phyloP scores from a whole-genome alignment of 2,329 filamentous ascomycete genomes.

The Ophiosphaerella herpotricha region DNA sequence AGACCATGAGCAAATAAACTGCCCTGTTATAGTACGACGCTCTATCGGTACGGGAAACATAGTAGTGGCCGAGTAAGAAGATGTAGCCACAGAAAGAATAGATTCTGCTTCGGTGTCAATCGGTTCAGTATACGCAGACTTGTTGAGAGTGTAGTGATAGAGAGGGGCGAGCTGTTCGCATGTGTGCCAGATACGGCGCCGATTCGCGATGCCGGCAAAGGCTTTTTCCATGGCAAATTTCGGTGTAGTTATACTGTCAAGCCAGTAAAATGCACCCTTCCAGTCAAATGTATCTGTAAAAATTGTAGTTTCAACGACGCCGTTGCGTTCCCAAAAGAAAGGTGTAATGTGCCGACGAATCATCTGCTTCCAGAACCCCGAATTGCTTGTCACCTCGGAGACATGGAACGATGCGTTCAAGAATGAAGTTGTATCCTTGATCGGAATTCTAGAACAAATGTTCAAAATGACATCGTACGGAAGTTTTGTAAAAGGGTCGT shows the following conservation, averaged over 20 bases:
- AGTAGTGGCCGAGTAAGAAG: slow-evolving; percentile 10
- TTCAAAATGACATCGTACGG: slow-evolving; percentile 17
- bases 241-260: slow-evolving; percentile 19
- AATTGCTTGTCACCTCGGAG: slow-evolving; percentile 5
- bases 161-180: slow-evolving; percentile 8
- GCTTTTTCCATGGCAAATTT: slow-evolving; percentile 22
- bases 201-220: slow-evolving; percentile 39
- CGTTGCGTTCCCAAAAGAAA: slow-evolving; percentile 19
- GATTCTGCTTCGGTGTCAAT: slow-evolving; percentile 8
- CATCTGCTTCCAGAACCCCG: slow-evolving; percentile 19
- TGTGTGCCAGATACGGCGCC: slow-evolving; percentile 36
- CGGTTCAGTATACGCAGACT: not conserved
- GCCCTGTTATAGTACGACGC: slow-evolving; percentile 1
- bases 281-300: slow-evolving; percentile 13
- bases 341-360: slow-evolving; percentile 13
- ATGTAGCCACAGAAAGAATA: slow-evolving; percentile 5
- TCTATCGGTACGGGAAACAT: slow-evolving; percentile 10
- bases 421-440: slow-evolving; percentile 10
- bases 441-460: slow-evolving; percentile 9
- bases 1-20: slow-evolving; percentile 16
- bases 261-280: slow-evolving; percentile 27
- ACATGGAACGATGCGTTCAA: slow-evolving; percentile 19
- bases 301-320: not conserved
- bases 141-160: slow-evolving; percentile 2
- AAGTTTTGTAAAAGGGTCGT: slow-evolving; percentile 16